Conservation (phyloP, 2,329 filamentous ascomycete species). For the Catunica adiposa region DNA sequence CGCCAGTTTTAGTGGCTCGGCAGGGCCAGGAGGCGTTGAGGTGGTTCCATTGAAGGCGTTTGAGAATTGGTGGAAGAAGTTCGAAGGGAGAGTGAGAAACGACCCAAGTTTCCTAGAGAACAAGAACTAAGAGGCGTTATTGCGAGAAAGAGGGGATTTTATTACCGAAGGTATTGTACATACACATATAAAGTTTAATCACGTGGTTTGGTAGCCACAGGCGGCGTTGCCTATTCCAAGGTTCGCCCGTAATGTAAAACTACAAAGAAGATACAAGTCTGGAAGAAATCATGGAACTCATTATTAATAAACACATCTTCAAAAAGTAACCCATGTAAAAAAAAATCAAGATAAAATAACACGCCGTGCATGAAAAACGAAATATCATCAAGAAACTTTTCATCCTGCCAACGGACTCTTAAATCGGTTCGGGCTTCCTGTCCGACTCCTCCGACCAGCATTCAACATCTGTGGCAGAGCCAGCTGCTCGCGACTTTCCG, state of each 20-base stretch:
- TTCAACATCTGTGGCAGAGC: conserved; percentile 39
- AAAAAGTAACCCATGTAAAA: too few relatives aligned
- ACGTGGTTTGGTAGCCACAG: background rate
- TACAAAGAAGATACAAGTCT: background rate
- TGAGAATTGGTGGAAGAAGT: conserved; percentile 95
- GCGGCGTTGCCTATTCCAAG: background rate
- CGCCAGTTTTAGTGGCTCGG: conserved; percentile 61
- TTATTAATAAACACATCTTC: conserved; percentile 1
- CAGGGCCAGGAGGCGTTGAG: conserved; percentile 49
- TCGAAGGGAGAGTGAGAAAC: conserved; percentile 68
- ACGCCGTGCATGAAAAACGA: background rate
- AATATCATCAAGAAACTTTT: background rate
- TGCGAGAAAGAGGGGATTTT: background rate
- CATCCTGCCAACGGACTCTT: conserved; percentile 12
- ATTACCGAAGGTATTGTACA: background rate
- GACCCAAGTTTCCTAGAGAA: conserved; percentile 84
- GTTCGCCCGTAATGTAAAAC: too few relatives aligned
- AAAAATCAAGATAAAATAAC: background rate
- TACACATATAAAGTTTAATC: too few relatives aligned
- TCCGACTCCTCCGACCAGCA: conserved; percentile 40
- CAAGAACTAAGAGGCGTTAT: conserved; percentile 18
- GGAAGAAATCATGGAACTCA: background rate
- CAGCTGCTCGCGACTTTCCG: conserved; percentile 71
- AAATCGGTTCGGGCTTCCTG: conserved; percentile 35
- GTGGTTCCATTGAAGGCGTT: conserved; percentile 90